phyloP scores from a whole-genome alignment of 257 asterid genomes.

The Avicennia marina region DNA sequence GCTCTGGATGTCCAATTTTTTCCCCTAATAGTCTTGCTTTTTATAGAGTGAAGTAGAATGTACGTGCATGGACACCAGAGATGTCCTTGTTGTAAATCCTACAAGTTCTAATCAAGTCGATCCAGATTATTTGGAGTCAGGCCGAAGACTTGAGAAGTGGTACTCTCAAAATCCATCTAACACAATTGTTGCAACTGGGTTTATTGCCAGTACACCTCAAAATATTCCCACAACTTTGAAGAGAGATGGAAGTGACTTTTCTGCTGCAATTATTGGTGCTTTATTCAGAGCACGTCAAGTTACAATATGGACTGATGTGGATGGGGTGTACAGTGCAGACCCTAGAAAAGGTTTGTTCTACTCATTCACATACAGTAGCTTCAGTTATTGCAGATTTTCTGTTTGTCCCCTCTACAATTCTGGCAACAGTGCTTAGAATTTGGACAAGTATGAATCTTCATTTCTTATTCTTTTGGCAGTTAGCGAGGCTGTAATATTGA shows the following conservation, averaged over 20 bases:
- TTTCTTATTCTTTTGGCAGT: constrained; percentile 39
- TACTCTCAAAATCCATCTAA: constrained; percentile 56
- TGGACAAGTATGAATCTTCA: background rate
- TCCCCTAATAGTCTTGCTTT: constrained; percentile 12
- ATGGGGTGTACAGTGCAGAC: constrained; percentile 98
- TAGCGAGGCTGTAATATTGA: constrained; percentile 95
- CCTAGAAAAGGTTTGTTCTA: constrained; percentile 79
- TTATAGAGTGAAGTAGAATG: constrained; percentile 70
- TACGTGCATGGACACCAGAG: constrained; percentile 94
- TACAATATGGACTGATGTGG: constrained; percentile 98
- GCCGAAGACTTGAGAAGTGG: constrained; percentile 78
- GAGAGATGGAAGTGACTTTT: constrained; percentile 99
- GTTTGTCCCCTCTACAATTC: constrained; percentile 1
- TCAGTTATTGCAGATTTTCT: background rate
- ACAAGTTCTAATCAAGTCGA: constrained; percentile 82
- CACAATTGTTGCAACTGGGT: constrained; percentile 88
- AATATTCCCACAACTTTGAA: constrained; percentile 95
- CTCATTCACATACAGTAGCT: constrained; percentile 11
- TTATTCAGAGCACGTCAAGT: constrained; percentile 85
- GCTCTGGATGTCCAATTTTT: background rate
- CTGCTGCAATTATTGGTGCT: constrained; percentile 98
- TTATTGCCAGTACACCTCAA: constrained; percentile 84
- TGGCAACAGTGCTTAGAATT: too few relatives aligned
- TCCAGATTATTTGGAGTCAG: constrained; percentile 85
- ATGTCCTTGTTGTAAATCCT: constrained; percentile 88